Evolutionary conservation across 2,329 filamentous ascomycete species (phyloP), one percentile per base, ranked within the genome.

Genomic region (Sphaceloma murrayae): DNA sequence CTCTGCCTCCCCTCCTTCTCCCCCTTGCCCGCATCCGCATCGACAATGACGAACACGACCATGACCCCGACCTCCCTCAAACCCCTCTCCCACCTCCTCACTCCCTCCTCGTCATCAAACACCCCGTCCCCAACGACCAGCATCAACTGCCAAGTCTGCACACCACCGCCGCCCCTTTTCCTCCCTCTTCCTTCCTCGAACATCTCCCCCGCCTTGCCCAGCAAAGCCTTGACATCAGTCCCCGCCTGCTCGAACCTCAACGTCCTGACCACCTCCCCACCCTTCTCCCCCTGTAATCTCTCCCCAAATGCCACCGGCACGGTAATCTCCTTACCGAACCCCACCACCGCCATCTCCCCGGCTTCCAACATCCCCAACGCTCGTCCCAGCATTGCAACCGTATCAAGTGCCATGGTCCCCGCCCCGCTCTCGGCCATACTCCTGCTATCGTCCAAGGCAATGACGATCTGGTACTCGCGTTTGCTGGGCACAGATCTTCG

Each of bases 41-140:
- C 91, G 58, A 98, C 86, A 56, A 99, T 83, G 55, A 98, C 85
- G 62, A 98, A 99, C 4, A 98, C 89, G 51, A 96, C 80, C 85
- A 98, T 95, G 59, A 99, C 93, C 11, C 87, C 74, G 65, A 95
- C 85, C 62, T 95, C 88, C 57, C 87, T 79, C 1, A 91, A 89
- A 63, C 89, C 82, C 7, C 91, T 74, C 8, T 98, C 78, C 16
- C 96, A 72, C 4, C 85, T 72, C 11, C 84, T 75, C 53, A 98
- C 88, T 4, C 77, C 73, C 13, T 87, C 85, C 61, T 96, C 89
- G 36, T 88, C 82, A 43, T 93, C 86, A 53, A 88, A 95, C 17
- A 96, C 77, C 6, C 93, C 91, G 56, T 99, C 91, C 0, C 85
- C 94, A 43, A 99, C 80, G 51, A 98, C 84, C 40, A 98, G 73